phyloP scores from a whole-genome alignment of 2,329 filamentous ascomycete species.

The Orbilia quercus region DNA sequence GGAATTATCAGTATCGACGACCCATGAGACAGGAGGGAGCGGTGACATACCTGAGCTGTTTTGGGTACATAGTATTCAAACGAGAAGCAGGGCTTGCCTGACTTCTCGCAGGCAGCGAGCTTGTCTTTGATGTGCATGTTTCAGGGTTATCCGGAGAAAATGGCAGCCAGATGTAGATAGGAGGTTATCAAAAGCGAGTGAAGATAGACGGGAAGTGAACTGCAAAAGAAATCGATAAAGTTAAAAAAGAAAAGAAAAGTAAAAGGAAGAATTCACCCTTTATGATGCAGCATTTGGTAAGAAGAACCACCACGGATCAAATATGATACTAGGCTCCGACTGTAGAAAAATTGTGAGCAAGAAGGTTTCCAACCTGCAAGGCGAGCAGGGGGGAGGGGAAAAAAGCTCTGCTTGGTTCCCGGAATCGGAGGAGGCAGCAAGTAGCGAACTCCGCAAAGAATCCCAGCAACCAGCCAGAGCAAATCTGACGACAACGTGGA shows the following conservation, averaged over 20 bases:
- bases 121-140: slow-evolving; percentile 95
- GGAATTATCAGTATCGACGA: slow-evolving; percentile 56
- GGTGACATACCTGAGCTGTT: slow-evolving; percentile 74
- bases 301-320: slow-evolving; percentile 23
- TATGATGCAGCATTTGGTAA: slow-evolving; percentile 48
- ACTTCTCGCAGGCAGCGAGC: slow-evolving; percentile 81
- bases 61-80: slow-evolving; percentile 99
- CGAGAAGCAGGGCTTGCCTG: slow-evolving; percentile 88
- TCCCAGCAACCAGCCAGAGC: slow-evolving; percentile 26
- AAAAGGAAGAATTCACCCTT: slow-evolving; percentile 34
- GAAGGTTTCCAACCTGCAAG: slow-evolving; percentile 21
- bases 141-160: slow-evolving; percentile 27
- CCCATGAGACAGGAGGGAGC: slow-evolving; percentile 4
- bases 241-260: slow-evolving; percentile 34
- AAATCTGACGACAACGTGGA: slow-evolving; percentile 45
- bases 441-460: slow-evolving; percentile 22
- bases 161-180: slow-evolving; percentile 16
- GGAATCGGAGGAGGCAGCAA: slow-evolving; percentile 53
- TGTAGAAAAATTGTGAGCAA: slow-evolving; percentile 19
- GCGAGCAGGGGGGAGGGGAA: slow-evolving; percentile 20
- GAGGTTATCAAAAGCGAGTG: slow-evolving; percentile 25
- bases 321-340: slow-evolving; percentile 45
- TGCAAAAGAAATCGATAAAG: slow-evolving; percentile 53
- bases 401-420: slow-evolving; percentile 36
- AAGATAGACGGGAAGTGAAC: slow-evolving; percentile 22